Percentiles rank a stretch among this genome's conserved stretches.
phyloP scores from a whole-genome alignment of 1,284 basidiomycete species.

The Cryptococcus sp. region DNA sequence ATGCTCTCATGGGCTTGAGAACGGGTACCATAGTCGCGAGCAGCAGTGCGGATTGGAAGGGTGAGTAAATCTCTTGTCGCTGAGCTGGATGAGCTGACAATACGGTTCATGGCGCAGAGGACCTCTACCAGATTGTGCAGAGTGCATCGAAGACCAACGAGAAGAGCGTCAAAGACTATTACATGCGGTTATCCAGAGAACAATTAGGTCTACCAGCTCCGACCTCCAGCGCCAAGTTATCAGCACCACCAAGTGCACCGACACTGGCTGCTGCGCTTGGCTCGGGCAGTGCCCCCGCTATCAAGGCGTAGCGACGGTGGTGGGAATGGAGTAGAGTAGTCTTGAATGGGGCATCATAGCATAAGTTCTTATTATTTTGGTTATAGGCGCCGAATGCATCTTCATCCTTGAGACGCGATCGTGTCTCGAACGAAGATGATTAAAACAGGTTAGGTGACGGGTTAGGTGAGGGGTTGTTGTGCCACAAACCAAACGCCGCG shows the following conservation, averaged over 20 bases:
- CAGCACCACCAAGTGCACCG: not conserved
- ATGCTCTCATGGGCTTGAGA: constrained; percentile 24
- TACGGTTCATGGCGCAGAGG: constrained; percentile 14
- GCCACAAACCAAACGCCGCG: no score
- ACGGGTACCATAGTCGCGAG: constrained; percentile 19
- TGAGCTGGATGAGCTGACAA: not conserved
- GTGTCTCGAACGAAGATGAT: no score
- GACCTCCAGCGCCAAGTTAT: not conserved
- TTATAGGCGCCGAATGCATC: no score
- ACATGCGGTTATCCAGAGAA: constrained; percentile 14
- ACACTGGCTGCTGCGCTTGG: no score
- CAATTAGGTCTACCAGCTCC: constrained; percentile 1
- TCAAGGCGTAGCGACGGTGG: no score
- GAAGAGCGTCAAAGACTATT: constrained; percentile 18
- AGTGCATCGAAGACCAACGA: constrained; percentile 21
- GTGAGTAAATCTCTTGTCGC: constrained; percentile 15
- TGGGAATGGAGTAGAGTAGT: no score
- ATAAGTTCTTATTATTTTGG: no score
- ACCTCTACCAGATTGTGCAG: constrained; percentile 29
- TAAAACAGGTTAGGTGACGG: no score
- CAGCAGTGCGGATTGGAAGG: constrained; percentile 27
- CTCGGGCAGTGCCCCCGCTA: no score
- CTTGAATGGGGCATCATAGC: no score
- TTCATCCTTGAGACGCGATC: no score
- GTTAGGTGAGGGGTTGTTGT: no score